Evolutionary conservation across 2,329 filamentous ascomycete species (phyloP).

Genomic region (Phaeosphaeria sp.): DNA sequence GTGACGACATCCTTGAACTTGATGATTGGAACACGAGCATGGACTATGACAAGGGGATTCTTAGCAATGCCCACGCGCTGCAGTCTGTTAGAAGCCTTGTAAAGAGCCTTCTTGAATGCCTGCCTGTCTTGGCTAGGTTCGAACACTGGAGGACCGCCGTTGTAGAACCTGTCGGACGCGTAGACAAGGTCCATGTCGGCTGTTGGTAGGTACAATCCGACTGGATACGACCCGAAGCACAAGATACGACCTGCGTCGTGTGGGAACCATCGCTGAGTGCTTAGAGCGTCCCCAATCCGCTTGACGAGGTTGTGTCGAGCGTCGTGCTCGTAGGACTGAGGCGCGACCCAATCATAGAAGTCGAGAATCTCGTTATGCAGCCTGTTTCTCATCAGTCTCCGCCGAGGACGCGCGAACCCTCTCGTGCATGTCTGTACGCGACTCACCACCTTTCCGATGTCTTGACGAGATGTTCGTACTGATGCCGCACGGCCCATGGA

Average conservation of each 20-base stretch:
- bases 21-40: slow-evolving; percentile 87
- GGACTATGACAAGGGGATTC: slow-evolving; percentile 69
- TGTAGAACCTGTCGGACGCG: slow-evolving; percentile 67
- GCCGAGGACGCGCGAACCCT: not conserved
- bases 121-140: slow-evolving; percentile 43
- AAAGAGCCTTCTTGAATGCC: slow-evolving; percentile 63
- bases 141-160: slow-evolving; percentile 54
- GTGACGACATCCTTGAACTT: slow-evolving; percentile 86
- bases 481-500: slow-evolving; percentile 53
- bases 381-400: slow-evolving; percentile 51
- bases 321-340: slow-evolving; percentile 75
- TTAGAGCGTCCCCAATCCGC: slow-evolving; percentile 69
- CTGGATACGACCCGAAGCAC: slow-evolving; percentile 93
- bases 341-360: slow-evolving; percentile 85
- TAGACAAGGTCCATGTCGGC: slow-evolving; percentile 95
- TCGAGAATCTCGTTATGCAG: slow-evolving; percentile 89
- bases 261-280: slow-evolving; percentile 20
- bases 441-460: slow-evolving; percentile 59
- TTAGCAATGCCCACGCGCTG: slow-evolving; percentile 61
- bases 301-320: slow-evolving; percentile 76
- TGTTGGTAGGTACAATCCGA: slow-evolving; percentile 75
- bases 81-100: slow-evolving; percentile 68
- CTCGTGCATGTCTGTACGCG: not conserved
- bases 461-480: slow-evolving; percentile 61
- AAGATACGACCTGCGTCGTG: slow-evolving; percentile 64